Base-by-base conservation (phyloP, 2,329 filamentous ascomycete genomes). In the Chalaropsis thielavioides region DNA sequence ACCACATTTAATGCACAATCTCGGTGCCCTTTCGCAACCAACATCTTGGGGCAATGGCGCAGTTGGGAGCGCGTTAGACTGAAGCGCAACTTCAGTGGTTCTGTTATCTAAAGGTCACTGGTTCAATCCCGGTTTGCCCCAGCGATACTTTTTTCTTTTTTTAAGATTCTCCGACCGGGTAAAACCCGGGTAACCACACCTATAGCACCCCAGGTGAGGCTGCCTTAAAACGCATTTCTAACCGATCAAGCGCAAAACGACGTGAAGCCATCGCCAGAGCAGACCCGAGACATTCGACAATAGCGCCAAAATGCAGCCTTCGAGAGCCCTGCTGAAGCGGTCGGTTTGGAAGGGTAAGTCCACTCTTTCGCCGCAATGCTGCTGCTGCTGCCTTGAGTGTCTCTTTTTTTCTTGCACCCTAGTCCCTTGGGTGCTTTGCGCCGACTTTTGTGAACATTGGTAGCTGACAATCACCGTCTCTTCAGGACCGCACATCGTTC, bases 331-430 rank as follows among this genome's bases (percentile, higher is more conserved):
- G 19, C 73, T 88, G 44, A 85, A 85, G 77, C 86, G 90, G 70
- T 94, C 90, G 61, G 86, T 92, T 72, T 95, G 90, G 90, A 95
- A 95, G 81, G 90, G 90, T 91, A 76, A 69, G 76, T 67, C 43
- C 56, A 24, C 24, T 15, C 17, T 24, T 31, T 6, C 0, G 13
- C 43, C 15, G 43, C n/a, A n/a, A n/a, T 5, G 15, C 4, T 35
- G 6, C 17, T n/a, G n/a, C n/a, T n/a, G n/a, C n/a, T n/a, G n/a
- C n/a, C n/a, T n/a, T n/a, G n/a, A n/a, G n/a, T n/a, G n/a, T n/a
- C n/a, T n/a, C n/a, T n/a, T n/a, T n/a, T n/a, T n/a, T n/a, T n/a
- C 8, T 35, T 58, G 24, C n/a, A 3, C 10, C 3, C 15, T 35
- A n/a, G 7, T 38, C 15, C 6, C 8, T 8, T 3, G 24, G 24